A percentile compares a stretch with the other conserved stretches of the same genome.
phyloP scores from a whole-genome alignment of 345 rosid species.

The Ceriops tagal region DNA sequence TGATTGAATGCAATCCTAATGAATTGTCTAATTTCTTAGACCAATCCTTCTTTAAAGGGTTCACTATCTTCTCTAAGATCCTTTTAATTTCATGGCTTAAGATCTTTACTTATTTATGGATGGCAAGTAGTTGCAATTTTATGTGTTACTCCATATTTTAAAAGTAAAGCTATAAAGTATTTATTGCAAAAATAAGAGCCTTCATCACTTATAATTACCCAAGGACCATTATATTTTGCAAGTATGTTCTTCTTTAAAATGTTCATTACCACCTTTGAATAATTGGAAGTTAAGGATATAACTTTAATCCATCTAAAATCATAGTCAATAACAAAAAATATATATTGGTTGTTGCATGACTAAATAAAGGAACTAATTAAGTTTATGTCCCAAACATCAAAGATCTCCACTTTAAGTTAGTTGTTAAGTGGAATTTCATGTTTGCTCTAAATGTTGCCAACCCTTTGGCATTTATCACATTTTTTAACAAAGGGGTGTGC shows the following conservation, averaged over 20 bases:
- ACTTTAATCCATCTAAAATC: neutral
- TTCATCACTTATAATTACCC: too few species aligned
- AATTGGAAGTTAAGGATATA: too few species aligned
- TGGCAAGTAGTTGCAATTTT: neutral
- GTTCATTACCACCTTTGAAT: too few species aligned
- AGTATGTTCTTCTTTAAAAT: too few species aligned
- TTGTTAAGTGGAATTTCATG: neutral
- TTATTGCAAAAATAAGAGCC: neutral
- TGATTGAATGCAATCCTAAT: neutral
- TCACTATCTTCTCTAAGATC: neutral
- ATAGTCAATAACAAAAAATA: too few species aligned
- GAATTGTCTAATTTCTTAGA: neutral
- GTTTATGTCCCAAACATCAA: conserved; percentile 8
- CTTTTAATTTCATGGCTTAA: too few species aligned
- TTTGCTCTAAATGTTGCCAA: neutral
- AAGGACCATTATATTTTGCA: too few species aligned
- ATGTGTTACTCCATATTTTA: neutral
- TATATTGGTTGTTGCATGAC: neutral
- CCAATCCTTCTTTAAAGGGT: neutral
- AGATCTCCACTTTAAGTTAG: neutral
- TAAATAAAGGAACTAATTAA: neutral
- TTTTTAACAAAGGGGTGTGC: neutral
- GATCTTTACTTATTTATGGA: neutral
- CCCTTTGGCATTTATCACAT: conserved; percentile 7
- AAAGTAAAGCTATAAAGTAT: neutral